Evolutionary conservation across 192 early-diverging fungal species (phyloP), one percentile per base, ranked within the genome.

Genomic region (Spinellus fusiger): DNA sequence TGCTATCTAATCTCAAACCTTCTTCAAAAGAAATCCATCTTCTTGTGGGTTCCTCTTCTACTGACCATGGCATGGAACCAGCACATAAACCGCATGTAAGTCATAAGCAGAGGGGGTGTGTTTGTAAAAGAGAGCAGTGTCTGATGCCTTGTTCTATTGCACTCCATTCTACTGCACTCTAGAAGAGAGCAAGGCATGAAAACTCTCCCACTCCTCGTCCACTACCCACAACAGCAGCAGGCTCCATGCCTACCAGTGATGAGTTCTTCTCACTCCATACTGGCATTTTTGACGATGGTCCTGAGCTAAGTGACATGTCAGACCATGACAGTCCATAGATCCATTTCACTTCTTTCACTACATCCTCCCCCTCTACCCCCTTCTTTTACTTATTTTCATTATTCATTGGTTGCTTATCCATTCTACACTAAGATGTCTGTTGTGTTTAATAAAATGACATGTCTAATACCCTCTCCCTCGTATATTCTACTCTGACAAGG

Each of bases 301-400:
- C 65, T 33, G 65, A 67, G 33, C 48, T 67, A 12, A 67, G 65
- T 31, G 65, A 67, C 23, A 67, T 67, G 65, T 67, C 65, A 46
- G 65, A 67, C 13, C 23, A 49, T 10, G 40, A 44, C 18, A 44
- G 40, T 44, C 10, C 10, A 44, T 44, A 13, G 47, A 60, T 35
- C 15, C 59, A 50, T n/a, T n/a, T n/a, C 49, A 61, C 32, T 25
- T 10, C 29, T 6, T 3, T 20, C 29, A 20, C n/a, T 46, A 29
- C 28, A 53, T 16, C n/a, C 27, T 1, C 28, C 15, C 8, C 6
- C 22, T 5, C 13, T 16, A 9, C 27, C 13, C 27, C 29, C 4
- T 53, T 53, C 8, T 33, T 54, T n/a, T 33, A 4, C 13, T 32
- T 32, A 32, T 18, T 33, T 20, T 15, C 23, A 54, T 54, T 54